phyloP scores from a whole-genome alignment of 164 flowering plant species.

The Platanus orientalis region DNA sequence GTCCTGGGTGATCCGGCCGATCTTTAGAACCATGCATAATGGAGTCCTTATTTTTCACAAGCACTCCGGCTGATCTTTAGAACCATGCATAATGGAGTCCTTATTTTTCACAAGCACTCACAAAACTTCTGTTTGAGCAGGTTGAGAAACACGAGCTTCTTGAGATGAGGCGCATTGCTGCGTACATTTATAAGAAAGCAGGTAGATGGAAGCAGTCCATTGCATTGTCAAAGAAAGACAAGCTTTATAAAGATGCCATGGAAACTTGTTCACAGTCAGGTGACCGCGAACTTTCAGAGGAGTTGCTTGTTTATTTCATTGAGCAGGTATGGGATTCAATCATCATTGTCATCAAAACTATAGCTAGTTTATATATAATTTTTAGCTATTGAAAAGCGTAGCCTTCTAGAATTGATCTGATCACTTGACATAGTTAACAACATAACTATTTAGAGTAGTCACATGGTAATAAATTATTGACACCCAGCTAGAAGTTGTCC shows the following conservation, averaged over 20 bases:
- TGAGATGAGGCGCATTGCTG: slow-evolving; percentile 99
- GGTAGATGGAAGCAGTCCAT: slow-evolving; percentile 99
- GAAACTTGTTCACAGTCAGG: slow-evolving; percentile 98
- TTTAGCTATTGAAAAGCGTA: no score
- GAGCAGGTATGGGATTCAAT: slow-evolving; percentile 56
- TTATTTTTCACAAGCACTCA: not conserved
- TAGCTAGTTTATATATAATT: no score
- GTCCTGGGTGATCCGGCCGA: no score
- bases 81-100: not conserved
- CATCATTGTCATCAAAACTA: not conserved
- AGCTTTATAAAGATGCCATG: slow-evolving; percentile 94
- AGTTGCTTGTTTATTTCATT: slow-evolving; percentile 94
- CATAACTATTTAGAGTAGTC: no score
- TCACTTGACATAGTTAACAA: no score
- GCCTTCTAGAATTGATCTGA: no score
- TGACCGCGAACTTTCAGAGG: slow-evolving; percentile 93
- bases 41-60: not conserved
- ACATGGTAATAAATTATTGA: no score
- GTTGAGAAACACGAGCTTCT: slow-evolving; percentile 98
- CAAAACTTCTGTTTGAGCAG: slow-evolving; percentile 35
- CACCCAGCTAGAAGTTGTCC: no score
- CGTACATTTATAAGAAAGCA: slow-evolving; percentile 95
- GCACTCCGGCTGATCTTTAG: no score
- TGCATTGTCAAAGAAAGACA: slow-evolving; percentile 97
- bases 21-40: no score